Percentiles rank a stretch among this genome's conserved stretches.
phyloP scores from a whole-genome alignment of 345 rosid genomes.

The Limnanthes douglasii region DNA sequence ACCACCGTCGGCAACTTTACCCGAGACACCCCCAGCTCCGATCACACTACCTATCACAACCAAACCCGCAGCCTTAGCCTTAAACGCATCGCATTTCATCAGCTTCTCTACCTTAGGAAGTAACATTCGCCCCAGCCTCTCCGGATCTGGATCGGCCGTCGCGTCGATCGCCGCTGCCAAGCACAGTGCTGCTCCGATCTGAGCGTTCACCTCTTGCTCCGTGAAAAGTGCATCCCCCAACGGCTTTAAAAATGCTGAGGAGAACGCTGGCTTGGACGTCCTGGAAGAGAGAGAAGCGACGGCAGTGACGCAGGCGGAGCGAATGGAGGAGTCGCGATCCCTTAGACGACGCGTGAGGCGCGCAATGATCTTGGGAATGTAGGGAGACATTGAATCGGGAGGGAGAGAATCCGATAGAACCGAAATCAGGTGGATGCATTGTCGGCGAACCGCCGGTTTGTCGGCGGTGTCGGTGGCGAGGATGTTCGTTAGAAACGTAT shows the following conservation, averaged over 20 bases:
- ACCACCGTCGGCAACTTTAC: slow-evolving; percentile 13
- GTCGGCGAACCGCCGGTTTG: slow-evolving; percentile 58
- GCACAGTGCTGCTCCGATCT: slow-evolving; percentile 74
- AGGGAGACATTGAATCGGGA: slow-evolving; percentile 38
- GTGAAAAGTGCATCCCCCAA: slow-evolving; percentile 70
- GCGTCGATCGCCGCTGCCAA: slow-evolving; percentile 72
- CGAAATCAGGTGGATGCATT: slow-evolving; percentile 57
- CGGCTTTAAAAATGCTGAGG: slow-evolving; percentile 48
- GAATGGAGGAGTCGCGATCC: slow-evolving; percentile 62
- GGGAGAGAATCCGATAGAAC: slow-evolving; percentile 32
- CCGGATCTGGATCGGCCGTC: slow-evolving; percentile 57
- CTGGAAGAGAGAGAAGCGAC: slow-evolving; percentile 46
- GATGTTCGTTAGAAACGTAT: slow-evolving; percentile 52
- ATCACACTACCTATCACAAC: slow-evolving; percentile 77
- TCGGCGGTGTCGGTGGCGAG: slow-evolving; percentile 61
- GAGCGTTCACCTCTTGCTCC: slow-evolving; percentile 70
- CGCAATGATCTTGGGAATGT: slow-evolving; percentile 51
- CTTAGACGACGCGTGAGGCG: slow-evolving; percentile 60
- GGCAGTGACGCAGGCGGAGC: slow-evolving; percentile 54
- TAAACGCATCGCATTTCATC: slow-evolving; percentile 48
- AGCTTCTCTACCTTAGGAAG: slow-evolving; percentile 58
- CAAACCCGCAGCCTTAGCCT: slow-evolving; percentile 63
- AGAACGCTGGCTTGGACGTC: slow-evolving; percentile 37
- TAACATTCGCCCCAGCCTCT: slow-evolving; percentile 28
- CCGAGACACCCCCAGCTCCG: slow-evolving; percentile 51